A percentile compares a stretch with the other conserved stretches of the same genome.
phyloP scores from a whole-genome alignment of 2,329 filamentous ascomycete genomes.

The Cercospora zeae-maydis region DNA sequence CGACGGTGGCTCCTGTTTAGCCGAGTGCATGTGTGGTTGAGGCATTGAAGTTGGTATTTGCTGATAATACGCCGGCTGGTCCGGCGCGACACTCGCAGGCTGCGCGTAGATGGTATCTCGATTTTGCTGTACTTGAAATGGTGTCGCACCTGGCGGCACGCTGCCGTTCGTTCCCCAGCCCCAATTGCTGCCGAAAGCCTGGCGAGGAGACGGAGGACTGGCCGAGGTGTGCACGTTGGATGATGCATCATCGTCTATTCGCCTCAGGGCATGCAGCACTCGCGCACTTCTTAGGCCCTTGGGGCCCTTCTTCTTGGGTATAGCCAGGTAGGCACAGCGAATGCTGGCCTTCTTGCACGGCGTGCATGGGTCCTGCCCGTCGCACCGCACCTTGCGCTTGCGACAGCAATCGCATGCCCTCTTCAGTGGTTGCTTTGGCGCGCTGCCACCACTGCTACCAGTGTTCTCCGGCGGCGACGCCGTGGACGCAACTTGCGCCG shows the following conservation, averaged over 20 bases:
- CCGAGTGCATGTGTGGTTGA: slow-evolving; percentile 4
- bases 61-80: slow-evolving; percentile 25
- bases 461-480: slow-evolving; percentile 8
- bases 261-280: slow-evolving; percentile 35
- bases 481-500: slow-evolving; percentile 12
- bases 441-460: slow-evolving; percentile 8
- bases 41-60: slow-evolving; percentile 20
- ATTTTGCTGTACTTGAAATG: slow-evolving; percentile 10
- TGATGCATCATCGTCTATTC: slow-evolving; percentile 34
- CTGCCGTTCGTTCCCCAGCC: slow-evolving; percentile 26
- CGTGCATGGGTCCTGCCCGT: slow-evolving; percentile 35
- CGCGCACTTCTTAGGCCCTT: slow-evolving; percentile 36
- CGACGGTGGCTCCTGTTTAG: slow-evolving; percentile 12
- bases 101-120: slow-evolving; percentile 17
- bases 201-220: slow-evolving; percentile 26
- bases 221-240: slow-evolving; percentile 20
- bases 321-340: slow-evolving; percentile 37
- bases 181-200: slow-evolving; percentile 31
- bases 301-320: slow-evolving; percentile 39
- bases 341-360: slow-evolving; percentile 38
- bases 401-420: slow-evolving; percentile 39
- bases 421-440: slow-evolving; percentile 27
- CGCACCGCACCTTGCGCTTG: slow-evolving; percentile 38
- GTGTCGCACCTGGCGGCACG: slow-evolving; percentile 9
- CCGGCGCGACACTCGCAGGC: slow-evolving; percentile 25